These are phyloP conservation scores for Coemansia sp. DNA, from an alignment of 192 early-diverging fungal species.

Conservation along the genomic window DNA sequence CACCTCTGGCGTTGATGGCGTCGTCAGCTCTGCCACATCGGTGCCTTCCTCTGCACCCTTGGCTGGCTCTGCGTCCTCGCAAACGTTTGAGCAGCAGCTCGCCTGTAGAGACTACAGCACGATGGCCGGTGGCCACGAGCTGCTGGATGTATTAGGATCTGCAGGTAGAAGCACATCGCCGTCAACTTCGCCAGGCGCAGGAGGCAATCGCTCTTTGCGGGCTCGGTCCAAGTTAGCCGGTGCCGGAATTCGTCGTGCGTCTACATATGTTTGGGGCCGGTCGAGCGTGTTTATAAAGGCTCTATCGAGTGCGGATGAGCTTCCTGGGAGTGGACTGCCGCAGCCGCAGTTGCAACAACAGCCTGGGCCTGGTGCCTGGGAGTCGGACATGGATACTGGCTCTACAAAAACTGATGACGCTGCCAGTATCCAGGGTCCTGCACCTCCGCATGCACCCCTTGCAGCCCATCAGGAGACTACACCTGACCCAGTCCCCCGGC, in stretches of 20 bases:
- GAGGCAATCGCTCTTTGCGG: slow-evolving; percentile 33
- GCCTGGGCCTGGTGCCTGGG: slow-evolving; percentile 5
- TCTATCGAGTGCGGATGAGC: slow-evolving; percentile 44
- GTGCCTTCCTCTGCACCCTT: slow-evolving; percentile 15
- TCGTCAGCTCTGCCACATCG: not conserved
- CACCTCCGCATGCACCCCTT: not conserved
- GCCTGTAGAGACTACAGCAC: not conserved
- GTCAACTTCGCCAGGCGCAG: slow-evolving; percentile 10
- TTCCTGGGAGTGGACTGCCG: slow-evolving; percentile 14
- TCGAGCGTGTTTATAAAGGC: slow-evolving; percentile 50
- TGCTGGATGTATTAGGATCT: not conserved
- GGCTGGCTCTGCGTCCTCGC: not conserved
- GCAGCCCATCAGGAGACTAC: not conserved
- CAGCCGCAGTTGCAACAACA: slow-evolving; percentile 3
- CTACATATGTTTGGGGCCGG: slow-evolving; percentile 49
- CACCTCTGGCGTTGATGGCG: slow-evolving; percentile 1
- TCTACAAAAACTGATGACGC: slow-evolving; percentile 26
- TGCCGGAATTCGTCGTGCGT: slow-evolving; percentile 46
- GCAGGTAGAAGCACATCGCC: not conserved
- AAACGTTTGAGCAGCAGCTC: slow-evolving; percentile 3
- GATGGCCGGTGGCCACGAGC: not conserved
- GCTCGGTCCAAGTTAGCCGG: slow-evolving; percentile 39
- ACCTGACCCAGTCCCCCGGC: not conserved
- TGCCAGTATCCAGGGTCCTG: slow-evolving; percentile 1
- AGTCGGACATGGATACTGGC: slow-evolving; percentile 18